phyloP scores from a whole-genome alignment of 2,329 filamentous ascomycete genomes.

The Penicillium hordei region DNA sequence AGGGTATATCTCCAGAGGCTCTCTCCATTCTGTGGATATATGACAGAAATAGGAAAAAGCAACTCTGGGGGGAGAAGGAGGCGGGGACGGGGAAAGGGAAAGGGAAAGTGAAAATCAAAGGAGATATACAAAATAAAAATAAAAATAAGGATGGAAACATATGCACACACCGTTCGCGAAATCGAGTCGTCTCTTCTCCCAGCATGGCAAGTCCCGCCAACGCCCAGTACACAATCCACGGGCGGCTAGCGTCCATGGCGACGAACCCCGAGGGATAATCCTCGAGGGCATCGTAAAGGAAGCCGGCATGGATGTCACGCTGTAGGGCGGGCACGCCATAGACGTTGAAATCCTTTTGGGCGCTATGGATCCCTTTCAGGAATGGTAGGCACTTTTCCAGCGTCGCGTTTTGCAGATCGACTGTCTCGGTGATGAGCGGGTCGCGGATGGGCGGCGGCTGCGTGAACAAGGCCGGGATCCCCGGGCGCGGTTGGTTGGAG shows the following conservation, averaged over 20 bases:
- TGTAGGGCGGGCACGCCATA: constrained; percentile 74
- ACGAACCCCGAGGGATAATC: constrained; percentile 69
- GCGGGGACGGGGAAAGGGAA: constrained; percentile 2
- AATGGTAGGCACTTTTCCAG: constrained; percentile 68
- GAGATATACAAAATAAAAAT: constrained; percentile 3
- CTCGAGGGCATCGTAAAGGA: constrained; percentile 50
- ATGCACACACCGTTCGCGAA: constrained; percentile 57
- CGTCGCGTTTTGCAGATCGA: constrained; percentile 66
- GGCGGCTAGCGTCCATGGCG: constrained; percentile 78
- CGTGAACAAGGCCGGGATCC: constrained; percentile 43
- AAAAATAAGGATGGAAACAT: constrained; percentile 1
- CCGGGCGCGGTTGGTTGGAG: constrained; percentile 17
- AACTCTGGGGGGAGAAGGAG: background rate
- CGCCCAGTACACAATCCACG: constrained; percentile 95
- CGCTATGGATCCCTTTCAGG: constrained; percentile 54
- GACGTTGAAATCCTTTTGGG: constrained; percentile 60
- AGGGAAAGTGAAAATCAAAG: background rate
- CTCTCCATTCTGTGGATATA: constrained; percentile 1
- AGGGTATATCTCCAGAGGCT: background rate
- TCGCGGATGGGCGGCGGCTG: constrained; percentile 64
- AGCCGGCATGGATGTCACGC: constrained; percentile 56
- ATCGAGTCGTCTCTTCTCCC: constrained; percentile 68
- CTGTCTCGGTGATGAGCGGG: constrained; percentile 65
- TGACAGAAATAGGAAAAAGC: constrained; percentile 3
- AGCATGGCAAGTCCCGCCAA: constrained; percentile 72